A percentile compares a stretch with the other conserved stretches of the same genome.
phyloP scores from a whole-genome alignment of 106 monocot genomes.

The Acorus calamus region DNA sequence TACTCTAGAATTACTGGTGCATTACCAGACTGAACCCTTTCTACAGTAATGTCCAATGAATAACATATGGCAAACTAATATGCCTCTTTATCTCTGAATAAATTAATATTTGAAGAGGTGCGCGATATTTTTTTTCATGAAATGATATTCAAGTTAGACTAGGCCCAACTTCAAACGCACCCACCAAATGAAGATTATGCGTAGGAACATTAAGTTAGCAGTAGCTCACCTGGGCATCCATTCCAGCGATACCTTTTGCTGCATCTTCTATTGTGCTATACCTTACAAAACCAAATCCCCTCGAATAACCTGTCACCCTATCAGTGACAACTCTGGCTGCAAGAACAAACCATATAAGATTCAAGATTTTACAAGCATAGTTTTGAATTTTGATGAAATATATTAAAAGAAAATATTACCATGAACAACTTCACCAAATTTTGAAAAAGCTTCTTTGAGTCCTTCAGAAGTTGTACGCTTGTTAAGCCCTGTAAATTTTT shows the following conservation, averaged over 20 bases:
- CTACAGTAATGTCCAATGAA: too few relatives aligned
- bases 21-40: too few relatives aligned
- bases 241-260: conserved; percentile 52
- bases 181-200: neutral
- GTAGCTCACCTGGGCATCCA: conserved; percentile 59
- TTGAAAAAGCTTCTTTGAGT: conserved; percentile 47
- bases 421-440: conserved; percentile 54
- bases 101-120: too few relatives aligned
- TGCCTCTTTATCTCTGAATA: too few relatives aligned
- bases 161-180: too few relatives aligned
- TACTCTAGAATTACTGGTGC: too few relatives aligned
- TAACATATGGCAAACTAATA: too few relatives aligned
- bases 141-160: too few relatives aligned
- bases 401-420: conserved; percentile 20
- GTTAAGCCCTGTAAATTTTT: conserved; percentile 38
- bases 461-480: conserved; percentile 70
- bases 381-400: neutral
- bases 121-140: too few relatives aligned
- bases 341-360: neutral
- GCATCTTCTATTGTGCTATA: conserved; percentile 52
- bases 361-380: neutral
- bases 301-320: conserved; percentile 56
- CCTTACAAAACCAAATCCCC: conserved; percentile 67
- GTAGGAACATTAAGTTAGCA: neutral
- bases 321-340: conserved; percentile 69